Conservation (phyloP, 805 yeast genomes). For the Saccharomycopsis sp. region DNA sequence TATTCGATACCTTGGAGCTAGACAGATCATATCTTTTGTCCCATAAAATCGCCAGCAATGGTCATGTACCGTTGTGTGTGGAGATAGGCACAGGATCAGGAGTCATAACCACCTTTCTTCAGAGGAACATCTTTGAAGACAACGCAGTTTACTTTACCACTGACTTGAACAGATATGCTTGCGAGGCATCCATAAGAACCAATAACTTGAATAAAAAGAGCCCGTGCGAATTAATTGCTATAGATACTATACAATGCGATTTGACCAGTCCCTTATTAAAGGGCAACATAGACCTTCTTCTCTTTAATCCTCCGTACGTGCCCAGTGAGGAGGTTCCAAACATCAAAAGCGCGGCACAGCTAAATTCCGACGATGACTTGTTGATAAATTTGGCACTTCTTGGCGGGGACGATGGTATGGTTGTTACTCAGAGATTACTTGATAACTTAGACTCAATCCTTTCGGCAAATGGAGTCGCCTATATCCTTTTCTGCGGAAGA, state of each 20-base stretch:
- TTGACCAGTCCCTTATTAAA: constrained; percentile 45
- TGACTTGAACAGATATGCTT: constrained; percentile 78
- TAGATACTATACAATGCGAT: constrained; percentile 52
- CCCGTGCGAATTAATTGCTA: constrained; percentile 20
- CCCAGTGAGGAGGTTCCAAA: constrained; percentile 75
- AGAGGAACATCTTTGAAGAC: constrained; percentile 45
- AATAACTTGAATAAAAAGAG: constrained; percentile 28
- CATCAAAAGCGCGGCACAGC: not conserved
- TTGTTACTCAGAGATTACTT: constrained; percentile 62
- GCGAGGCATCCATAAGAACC: constrained; percentile 45
- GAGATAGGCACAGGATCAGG: constrained; percentile 96
- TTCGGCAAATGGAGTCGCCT: constrained; percentile 66
- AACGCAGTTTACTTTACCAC: constrained; percentile 54
- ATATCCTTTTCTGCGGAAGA: constrained; percentile 85
- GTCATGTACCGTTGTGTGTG: constrained; percentile 47
- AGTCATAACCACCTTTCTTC: constrained; percentile 72
- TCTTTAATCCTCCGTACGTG: constrained; percentile 96
- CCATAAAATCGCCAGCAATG: constrained; percentile 2
- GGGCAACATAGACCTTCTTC: constrained; percentile 55
- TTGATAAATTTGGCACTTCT: constrained; percentile 89
- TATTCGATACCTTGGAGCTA: constrained; percentile 73
- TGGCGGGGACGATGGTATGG: constrained; percentile 92
- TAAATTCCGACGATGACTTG: constrained; percentile 38
- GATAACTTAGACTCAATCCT: constrained; percentile 46
- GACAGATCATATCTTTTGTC: constrained; percentile 35